Percentiles rank a stretch among this genome's conserved stretches.
phyloP scores from a whole-genome alignment of 345 rosid genomes.

The Rhodamnia argentea region DNA sequence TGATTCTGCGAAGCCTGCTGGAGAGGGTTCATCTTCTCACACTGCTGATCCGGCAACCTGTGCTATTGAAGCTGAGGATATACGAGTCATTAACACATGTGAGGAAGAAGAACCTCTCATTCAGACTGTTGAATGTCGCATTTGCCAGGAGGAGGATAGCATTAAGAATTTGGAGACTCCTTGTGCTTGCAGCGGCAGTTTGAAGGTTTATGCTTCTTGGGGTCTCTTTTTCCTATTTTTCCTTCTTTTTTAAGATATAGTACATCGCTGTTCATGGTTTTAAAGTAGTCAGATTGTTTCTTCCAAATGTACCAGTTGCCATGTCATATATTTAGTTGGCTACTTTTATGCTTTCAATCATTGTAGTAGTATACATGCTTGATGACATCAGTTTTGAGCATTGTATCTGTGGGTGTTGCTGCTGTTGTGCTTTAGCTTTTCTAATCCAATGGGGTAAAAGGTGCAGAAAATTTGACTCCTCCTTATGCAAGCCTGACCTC shows the following conservation, averaged over 20 bases:
- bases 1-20: constrained; percentile 17
- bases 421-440: neutral
- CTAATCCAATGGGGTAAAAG: neutral
- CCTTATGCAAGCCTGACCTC: neutral
- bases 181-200: constrained; percentile 90
- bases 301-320: neutral
- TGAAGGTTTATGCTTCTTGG: constrained; percentile 51
- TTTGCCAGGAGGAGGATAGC: constrained; percentile 93
- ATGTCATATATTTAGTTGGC: neutral
- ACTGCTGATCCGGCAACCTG: constrained; percentile 13
- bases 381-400: neutral
- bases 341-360: neutral
- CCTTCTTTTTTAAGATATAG: neutral
- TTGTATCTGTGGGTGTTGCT: neutral
- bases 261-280: neutral
- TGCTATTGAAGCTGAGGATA: constrained; percentile 17
- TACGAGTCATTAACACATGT: constrained; percentile 6
- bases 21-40: constrained; percentile 19
- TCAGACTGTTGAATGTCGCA: constrained; percentile 77
- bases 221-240: neutral
- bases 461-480: neutral
- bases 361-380: neutral
- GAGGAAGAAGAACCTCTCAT: constrained; percentile 65
- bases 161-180: constrained; percentile 70
- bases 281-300: too few relatives aligned